Conservation (phyloP, 805 yeast genomes). For the Helenozyma rhizophorensis region DNA sequence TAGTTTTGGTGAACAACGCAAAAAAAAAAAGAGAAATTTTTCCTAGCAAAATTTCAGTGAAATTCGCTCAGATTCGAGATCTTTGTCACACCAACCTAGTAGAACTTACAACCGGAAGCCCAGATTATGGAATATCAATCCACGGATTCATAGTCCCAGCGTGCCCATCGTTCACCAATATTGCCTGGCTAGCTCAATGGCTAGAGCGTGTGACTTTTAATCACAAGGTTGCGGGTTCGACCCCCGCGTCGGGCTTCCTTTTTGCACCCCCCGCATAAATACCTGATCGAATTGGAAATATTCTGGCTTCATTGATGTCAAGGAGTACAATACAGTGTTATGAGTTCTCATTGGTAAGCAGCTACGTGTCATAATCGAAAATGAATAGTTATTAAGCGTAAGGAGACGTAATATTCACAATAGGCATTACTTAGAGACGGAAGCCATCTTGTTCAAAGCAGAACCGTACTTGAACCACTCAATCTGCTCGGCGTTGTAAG, state of each 20-base stretch:
- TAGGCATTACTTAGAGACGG: conserved; percentile 12
- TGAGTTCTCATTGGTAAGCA: neutral
- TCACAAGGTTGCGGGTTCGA: conserved; percentile 24
- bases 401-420: conserved; percentile 3
- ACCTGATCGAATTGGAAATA: too few species aligned
- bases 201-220: conserved; percentile 23
- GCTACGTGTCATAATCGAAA: conserved; percentile 2
- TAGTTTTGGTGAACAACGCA: too few species aligned
- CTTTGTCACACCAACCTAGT: too few species aligned
- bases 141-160: too few species aligned
- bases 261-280: neutral
- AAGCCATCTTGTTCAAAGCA: conserved; percentile 94
- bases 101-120: too few species aligned
- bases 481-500: conserved; percentile 93
- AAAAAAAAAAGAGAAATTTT: too few species aligned
- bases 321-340: neutral
- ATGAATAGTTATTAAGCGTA: conserved; percentile 7
- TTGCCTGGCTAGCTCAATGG: conserved; percentile 23
- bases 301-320: neutral
- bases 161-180: neutral
- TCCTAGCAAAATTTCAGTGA: too few species aligned
- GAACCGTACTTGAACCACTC: conserved; percentile 99
- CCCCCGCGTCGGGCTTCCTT: conserved; percentile 23
- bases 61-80: too few species aligned
- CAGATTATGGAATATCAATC: too few species aligned